A percentile compares a stretch with the other conserved stretches of the same genome.
phyloP scores from a whole-genome alignment of 2,329 filamentous ascomycete species.

The Ophiostoma novo-ulmi region DNA sequence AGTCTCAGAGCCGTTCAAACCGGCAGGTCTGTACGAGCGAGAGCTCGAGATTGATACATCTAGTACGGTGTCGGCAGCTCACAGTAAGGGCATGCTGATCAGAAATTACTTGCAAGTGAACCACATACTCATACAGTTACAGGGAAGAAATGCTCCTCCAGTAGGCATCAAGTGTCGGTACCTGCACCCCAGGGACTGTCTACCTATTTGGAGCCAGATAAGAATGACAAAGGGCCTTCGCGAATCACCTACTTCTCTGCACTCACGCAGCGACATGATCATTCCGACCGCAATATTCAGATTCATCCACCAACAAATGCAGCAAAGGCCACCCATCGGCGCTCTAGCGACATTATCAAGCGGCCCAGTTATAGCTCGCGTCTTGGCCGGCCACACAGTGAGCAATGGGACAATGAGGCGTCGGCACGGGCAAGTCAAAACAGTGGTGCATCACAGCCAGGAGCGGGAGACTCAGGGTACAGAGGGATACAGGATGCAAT shows the following conservation, averaged over 20 bases:
- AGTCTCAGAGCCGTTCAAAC: background rate
- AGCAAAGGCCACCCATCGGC: background rate
- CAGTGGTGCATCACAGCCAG: background rate
- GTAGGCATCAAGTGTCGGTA: background rate
- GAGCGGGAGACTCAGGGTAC: background rate
- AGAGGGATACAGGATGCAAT: constrained; percentile 23
- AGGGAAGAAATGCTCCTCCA: background rate
- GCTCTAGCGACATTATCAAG: background rate
- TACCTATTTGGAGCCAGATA: background rate
- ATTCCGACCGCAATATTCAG: background rate
- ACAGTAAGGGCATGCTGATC: background rate
- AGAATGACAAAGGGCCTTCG: background rate
- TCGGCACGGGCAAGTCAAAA: background rate
- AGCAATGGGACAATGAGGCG: background rate
- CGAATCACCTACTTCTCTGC: constrained; percentile 22
- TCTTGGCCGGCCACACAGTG: background rate
- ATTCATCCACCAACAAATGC: background rate
- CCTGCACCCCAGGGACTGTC: background rate
- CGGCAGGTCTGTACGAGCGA: background rate
- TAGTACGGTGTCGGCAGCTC: background rate
- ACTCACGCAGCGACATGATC: constrained; percentile 19
- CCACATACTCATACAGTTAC: too few relatives aligned
- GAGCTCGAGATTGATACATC: constrained; percentile 13
- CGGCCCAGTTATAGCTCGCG: background rate
- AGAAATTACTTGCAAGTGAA: background rate